Base-by-base conservation (phyloP, 495 filamentous ascomycete genomes). In the Penicillium alfredii region DNA sequence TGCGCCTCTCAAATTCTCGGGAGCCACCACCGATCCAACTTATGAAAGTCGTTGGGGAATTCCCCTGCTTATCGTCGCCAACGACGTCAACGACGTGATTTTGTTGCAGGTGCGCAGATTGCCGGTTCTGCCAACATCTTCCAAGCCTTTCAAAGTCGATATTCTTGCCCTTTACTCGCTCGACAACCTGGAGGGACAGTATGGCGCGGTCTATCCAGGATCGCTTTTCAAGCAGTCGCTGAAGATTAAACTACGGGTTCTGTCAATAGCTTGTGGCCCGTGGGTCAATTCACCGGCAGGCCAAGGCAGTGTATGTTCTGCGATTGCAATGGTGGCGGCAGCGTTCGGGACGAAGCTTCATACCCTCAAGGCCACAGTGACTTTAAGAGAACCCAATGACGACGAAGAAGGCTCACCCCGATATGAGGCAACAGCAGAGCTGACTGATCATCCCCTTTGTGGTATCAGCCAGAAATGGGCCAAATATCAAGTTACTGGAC, bases 81-180 rank as follows among this genome's bases (percentile, higher is more conserved):
- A 64, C 41, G 68, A 71, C 49, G 43, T 50, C n/a, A 68, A 68
- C 38, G 61, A 72, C 38, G 34, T 66, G 17, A 47, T 58, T 30
- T 23, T 68, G 4, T 33, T 72, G 14, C 51, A 41, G 1, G 35
- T 57, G 2, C 42, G 26, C 22, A 34, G 49, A 26, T 39, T 34
- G 16, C 10, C 22, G 10, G 8, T 12, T 8, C 4, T 19, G 4
- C 27, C 43, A 18, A 18, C 22, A 12, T 26, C 34, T 20, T 35
- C 17, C 5, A 21, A 20, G 14, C 16, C 31, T 10, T 58, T 58
- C 38, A 17, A 38, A 6, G 29, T 58, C 2, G 42, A 61, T 1
- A 51, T 65, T 10, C 14, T 68, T 11, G 41, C 52, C 14, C 16
- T 44, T 14, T 44, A 47, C n/a, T 30, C 50, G 12, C 14, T 64